Evolutionary conservation across 2,329 filamentous ascomycete genomes (phyloP), one percentile per base, ranked within the genome.

Genomic region (Dryadomyces quercivorus): DNA sequence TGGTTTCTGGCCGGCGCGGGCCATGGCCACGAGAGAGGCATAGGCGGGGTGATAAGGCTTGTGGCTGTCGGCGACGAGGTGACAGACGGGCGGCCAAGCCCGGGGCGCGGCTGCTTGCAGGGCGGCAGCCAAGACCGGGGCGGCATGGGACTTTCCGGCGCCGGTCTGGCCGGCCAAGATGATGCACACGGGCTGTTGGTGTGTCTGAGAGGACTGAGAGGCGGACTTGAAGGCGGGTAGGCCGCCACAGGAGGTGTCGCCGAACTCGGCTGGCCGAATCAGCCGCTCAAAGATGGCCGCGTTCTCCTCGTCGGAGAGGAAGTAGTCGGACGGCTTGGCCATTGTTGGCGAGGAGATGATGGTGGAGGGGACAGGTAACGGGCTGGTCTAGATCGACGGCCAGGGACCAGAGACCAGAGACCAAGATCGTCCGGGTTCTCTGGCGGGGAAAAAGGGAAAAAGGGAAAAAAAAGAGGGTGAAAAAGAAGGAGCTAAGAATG

Each of bases 21-120:
- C 56, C 3, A 42, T 31, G 16, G 58, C 49, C 7, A 69, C 57
- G 26, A 72, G 63, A 2, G 52, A n/a, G 15, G 58, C 34, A 62
- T 73, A 74, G 18, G 64, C 57, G 0, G 73, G 73, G 62, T 76
- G 73, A 63, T 74, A 70, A 4, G 69, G 67, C 60, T 76, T 76
- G 69, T 73, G 75, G 21, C 70, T 71, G 66, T 75, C 73, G 53
- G 73, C 72, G 54, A 75, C 70, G 58, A 76, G 67, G 63, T 76
- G 73, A 18, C 66, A 67, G 16, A 63, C 26, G 56, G 18, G 52
- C 16, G 20, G 38, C n/a, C n/a, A 46, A 36, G n/a, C 38, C 15
- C 10, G 48, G n/a, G 20, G 31, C 10, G 12, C 43, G 44, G 7
- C 50, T 15, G 52, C 34, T 18, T 46, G 34, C 26, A 75, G 60